Conservation (phyloP, 306 rosid genomes). For the Lathyrus oleraceus region DNA sequence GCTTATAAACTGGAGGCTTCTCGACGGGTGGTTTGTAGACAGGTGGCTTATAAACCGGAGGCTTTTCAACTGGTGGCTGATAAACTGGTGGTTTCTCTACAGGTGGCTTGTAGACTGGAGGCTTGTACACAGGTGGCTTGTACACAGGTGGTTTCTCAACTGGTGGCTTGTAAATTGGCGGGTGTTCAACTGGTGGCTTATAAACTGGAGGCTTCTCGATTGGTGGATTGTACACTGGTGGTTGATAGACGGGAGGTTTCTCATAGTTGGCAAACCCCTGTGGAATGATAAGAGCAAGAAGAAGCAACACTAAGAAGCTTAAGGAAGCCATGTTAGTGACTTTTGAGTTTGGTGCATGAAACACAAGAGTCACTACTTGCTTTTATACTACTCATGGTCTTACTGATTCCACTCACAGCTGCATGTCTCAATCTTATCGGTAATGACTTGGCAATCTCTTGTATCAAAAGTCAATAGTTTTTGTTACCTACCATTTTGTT, state of each 20-base stretch:
- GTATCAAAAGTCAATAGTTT: neutral
- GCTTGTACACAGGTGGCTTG: neutral
- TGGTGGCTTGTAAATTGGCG: neutral
- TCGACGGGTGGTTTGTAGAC: neutral
- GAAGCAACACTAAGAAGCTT: neutral
- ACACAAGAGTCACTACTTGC: neutral
- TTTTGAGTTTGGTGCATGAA: neutral
- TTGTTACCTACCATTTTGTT: neutral
- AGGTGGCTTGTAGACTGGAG: neutral
- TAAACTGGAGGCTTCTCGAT: neutral
- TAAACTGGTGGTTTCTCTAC: neutral
- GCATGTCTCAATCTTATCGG: neutral
- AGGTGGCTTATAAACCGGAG: neutral
- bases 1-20: neutral
- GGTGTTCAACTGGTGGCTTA: neutral
- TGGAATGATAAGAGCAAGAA: constrained; percentile 28
- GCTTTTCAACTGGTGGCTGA: neutral
- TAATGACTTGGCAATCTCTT: neutral
- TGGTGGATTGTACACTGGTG: neutral
- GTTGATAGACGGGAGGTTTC: neutral
- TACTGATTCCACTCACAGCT: neutral
- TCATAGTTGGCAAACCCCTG: constrained; percentile 26
- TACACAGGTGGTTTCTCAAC: neutral
- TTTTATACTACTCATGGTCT: constrained; percentile 5
- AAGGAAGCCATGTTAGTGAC: constrained; percentile 24